Evolutionary conservation across 2,329 filamentous ascomycete species (phyloP), one percentile per base, ranked within the genome.

Genomic region (Pseudodiploospora longispora): DNA sequence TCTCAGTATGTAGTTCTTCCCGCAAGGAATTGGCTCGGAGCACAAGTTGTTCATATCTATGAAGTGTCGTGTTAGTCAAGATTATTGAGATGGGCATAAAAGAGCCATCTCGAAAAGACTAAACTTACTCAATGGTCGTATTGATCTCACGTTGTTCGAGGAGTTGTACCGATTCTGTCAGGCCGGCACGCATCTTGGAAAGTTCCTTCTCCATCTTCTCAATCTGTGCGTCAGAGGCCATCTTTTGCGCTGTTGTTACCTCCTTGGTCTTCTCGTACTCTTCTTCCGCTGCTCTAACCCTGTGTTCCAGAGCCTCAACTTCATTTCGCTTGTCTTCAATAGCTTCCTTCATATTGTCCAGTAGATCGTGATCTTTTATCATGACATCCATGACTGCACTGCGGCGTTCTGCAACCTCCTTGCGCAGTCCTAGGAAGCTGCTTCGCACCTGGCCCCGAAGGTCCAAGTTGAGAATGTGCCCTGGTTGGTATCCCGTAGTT

Each of bases 141-240:
- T 90, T 95, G 79, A 97, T 95, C 70, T 97, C 90, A 44, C 87
- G 76, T 65, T 96, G 91, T 63, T 96, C 89, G 77, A 96, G 84
- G 39, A 95, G 66, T 65, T 96, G 87, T 42, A 96, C 85, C 31
- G 83, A 89, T 63, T 96, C 91, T 3, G 80, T 83, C 30, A 96
- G 71, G 8, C 83, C 84, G 2, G 84, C 79, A 36, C 90, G 78
- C 87, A 97, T 95, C 62, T 89, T 87, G 38, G 87, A 85, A n/a
- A 98, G 71, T 63, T 98, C 90, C 66, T 95, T 96, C 68, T 98
- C 93, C 84, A 96, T 94, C 71, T 93, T 93, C 66, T 98, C 93
- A 56, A 98, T 95, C 63, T 97, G 91, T 6, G 90, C 82, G 61
- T 97, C 93, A 3, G 83, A 87, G 6, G 83, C 84, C 61, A 91